Percentiles rank a stretch among this genome's conserved stretches.
phyloP scores from a whole-genome alignment of 768 basidiomycete genomes.

The Pleurotus platypus region DNA sequence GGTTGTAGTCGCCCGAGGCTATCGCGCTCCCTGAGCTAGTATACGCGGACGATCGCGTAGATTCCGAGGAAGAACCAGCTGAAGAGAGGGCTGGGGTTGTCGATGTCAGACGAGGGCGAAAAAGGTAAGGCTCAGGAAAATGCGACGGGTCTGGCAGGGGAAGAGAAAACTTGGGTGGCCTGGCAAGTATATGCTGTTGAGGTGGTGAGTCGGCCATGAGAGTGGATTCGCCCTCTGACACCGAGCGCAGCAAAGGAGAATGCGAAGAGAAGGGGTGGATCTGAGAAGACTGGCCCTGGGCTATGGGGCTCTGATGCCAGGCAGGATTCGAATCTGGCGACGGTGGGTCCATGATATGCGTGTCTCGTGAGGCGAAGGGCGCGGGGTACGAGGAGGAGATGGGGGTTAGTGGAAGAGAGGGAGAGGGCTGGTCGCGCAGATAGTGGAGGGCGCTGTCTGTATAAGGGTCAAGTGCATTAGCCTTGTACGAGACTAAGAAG shows the following conservation, averaged over 20 bases:
- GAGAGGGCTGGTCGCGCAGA: conserved; percentile 25
- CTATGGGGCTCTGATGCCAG: conserved; percentile 9
- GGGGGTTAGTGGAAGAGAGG: conserved; percentile 27
- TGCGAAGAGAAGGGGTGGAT: conserved; percentile 18
- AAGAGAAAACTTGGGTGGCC: conserved; percentile 35
- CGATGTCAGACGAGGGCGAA: conserved; percentile 42
- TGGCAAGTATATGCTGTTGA: conserved; percentile 28
- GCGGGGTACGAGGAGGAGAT: conserved; percentile 30
- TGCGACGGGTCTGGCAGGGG: conserved; percentile 62
- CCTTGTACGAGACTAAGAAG: background rate
- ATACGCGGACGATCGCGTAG: conserved; percentile 76
- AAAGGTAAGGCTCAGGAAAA: conserved; percentile 72
- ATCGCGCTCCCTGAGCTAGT: conserved; percentile 66
- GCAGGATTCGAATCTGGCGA: background rate
- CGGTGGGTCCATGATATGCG: conserved; percentile 13
- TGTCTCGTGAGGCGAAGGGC: conserved; percentile 26
- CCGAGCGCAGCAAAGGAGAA: conserved; percentile 32
- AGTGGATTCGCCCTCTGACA: conserved; percentile 34
- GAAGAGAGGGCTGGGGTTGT: conserved; percentile 63
- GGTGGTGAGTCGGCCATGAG: conserved; percentile 21
- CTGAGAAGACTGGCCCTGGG: conserved; percentile 9
- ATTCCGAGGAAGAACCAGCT: conserved; percentile 64
- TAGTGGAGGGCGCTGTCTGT: conserved; percentile 18
- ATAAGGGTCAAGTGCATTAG: background rate
- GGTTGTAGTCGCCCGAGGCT: conserved; percentile 57